Conservation (phyloP, 192 early-diverging fungal genomes). For the Pilaira anomala region DNA sequence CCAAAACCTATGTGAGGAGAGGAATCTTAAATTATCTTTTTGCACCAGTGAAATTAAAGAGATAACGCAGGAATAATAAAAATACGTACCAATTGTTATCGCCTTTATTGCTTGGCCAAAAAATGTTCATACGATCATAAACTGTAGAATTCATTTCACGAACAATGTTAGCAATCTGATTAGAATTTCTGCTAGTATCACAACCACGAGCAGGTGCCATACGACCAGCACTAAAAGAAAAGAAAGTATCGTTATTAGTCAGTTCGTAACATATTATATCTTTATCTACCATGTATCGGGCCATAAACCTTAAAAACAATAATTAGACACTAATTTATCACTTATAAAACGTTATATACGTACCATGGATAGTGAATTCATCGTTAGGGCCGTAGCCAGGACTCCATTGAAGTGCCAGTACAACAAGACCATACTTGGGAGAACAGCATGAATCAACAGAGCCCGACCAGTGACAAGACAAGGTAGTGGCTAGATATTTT, state of each 20-base stretch:
- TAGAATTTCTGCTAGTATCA: conserved; percentile 57
- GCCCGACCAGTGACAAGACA: conserved; percentile 34
- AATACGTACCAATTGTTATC: conserved; percentile 57
- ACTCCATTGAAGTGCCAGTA: conserved; percentile 37
- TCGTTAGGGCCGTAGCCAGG: conserved; percentile 28
- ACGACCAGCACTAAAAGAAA: conserved; percentile 33
- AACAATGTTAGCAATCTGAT: conserved; percentile 53
- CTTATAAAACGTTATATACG: not conserved
- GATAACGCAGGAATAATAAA: no score
- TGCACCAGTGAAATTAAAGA: no score
- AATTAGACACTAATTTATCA: not conserved
- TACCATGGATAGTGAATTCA: conserved; percentile 44
- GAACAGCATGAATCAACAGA: conserved; percentile 31
- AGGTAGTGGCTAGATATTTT: conserved; percentile 8
- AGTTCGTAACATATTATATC: not conserved
- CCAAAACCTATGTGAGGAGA: conserved; percentile 30
- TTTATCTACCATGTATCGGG: conserved; percentile 39
- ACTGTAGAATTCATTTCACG: conserved; percentile 25
- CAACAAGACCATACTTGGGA: conserved; percentile 34
- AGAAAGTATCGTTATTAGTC: not conserved
- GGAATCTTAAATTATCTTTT: not conserved
- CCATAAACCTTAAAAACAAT: conserved; percentile 23
- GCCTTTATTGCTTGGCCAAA: conserved; percentile 61
- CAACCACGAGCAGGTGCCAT: conserved; percentile 51
- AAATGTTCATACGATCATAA: conserved; percentile 32